Percentiles rank a stretch among this genome's conserved stretches.
Conservation (phyloP, 805 yeast species). For the Yamadazyma olivae region DNA sequence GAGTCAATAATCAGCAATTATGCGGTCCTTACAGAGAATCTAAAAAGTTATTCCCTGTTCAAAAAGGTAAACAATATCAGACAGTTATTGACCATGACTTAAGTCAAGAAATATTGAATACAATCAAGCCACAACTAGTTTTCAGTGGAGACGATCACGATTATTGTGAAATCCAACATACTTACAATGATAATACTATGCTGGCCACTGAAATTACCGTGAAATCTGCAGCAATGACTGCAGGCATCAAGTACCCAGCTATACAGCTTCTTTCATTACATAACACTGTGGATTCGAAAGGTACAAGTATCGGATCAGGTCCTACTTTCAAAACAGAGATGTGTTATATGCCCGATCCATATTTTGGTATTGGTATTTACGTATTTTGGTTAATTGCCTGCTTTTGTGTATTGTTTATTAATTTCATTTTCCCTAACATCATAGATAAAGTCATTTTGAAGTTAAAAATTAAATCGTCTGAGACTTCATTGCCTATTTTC, state of each 20-base stretch:
- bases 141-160: constrained; percentile 98
- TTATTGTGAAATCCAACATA: constrained; percentile 76
- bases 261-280: constrained; percentile 37
- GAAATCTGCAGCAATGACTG: constrained; percentile 39
- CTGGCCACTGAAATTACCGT: constrained; percentile 34
- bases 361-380: constrained; percentile 37
- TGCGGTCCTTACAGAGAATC: constrained; percentile 85
- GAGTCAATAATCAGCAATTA: constrained; percentile 55
- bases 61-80: constrained; percentile 81
- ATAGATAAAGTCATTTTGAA: not conserved
- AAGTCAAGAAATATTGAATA: constrained; percentile 54
- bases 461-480: not conserved
- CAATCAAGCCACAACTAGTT: constrained; percentile 61
- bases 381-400: constrained; percentile 16
- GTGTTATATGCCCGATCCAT: constrained; percentile 60
- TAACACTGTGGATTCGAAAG: constrained; percentile 34
- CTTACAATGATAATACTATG: constrained; percentile 7
- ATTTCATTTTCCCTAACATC: constrained; percentile 6
- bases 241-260: constrained; percentile 40
- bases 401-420: constrained; percentile 12
- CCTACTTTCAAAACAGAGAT: constrained; percentile 40
- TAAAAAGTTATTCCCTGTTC: constrained; percentile 58
- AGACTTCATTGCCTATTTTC: constrained; percentile 2
- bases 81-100: constrained; percentile 66
- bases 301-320: not conserved